Percentiles rank a stretch among this genome's conserved stretches.
Conservation (phyloP, 2,329 filamentous ascomycete genomes). For the Akanthomyces uredinophilus region DNA sequence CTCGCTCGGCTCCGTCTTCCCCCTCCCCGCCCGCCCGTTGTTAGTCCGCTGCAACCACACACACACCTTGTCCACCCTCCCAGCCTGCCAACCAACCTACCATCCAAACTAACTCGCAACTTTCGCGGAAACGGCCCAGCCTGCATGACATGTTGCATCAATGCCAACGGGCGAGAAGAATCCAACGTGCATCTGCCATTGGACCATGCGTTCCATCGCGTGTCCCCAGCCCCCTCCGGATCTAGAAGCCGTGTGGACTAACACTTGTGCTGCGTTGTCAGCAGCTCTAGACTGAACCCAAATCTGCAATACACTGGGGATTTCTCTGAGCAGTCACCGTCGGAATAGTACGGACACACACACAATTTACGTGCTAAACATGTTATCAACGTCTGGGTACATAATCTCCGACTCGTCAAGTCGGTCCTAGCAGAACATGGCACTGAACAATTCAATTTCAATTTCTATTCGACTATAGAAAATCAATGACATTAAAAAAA, state of each 20-base stretch:
- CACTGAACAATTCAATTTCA: slow-evolving; percentile 11
- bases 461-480: slow-evolving; percentile 14
- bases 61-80: too few species aligned
- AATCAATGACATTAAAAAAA: slow-evolving; percentile 24
- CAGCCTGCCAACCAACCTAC: neutral
- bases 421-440: too few species aligned
- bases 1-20: neutral
- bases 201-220: neutral
- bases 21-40: neutral
- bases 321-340: too few species aligned
- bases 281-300: neutral
- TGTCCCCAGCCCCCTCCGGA: neutral
- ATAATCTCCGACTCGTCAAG: too few species aligned
- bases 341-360: too few species aligned
- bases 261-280: neutral
- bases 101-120: neutral
- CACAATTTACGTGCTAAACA: too few species aligned
- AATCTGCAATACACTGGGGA: too few species aligned
- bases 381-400: too few species aligned
- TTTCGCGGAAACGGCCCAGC: neutral
- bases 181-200: neutral
- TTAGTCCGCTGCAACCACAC: neutral
- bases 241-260: neutral
- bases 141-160: neutral
- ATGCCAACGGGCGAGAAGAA: neutral